Evolutionary conservation across 129 eudicot species (phyloP), one percentile per base, ranked within the genome.

Genomic region (Pulicaria dysenterica): DNA sequence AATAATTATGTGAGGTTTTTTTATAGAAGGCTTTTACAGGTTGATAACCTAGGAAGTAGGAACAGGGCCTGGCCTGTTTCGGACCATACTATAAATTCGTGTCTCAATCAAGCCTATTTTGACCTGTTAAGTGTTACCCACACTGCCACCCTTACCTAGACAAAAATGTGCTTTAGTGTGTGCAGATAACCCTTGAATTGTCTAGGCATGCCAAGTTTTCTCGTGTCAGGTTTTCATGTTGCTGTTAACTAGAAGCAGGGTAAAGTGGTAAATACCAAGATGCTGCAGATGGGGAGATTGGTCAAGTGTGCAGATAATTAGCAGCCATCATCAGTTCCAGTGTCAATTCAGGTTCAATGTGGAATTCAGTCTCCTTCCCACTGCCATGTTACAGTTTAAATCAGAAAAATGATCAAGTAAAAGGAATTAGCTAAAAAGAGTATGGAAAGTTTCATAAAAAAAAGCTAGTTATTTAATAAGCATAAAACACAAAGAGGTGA

Each of bases 301-400:
- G 48, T 90, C 83, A 94, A 41, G 98, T 94, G 76, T 90, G 92
- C 73, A 94, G 86, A 76, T 87, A 94, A 62, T 94, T 90, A 41
- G 98, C 98, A 64, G 97, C 99, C 99, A 94, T 94, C 99, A 94
- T 90, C 73, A 94, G 86, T 58, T 94, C 99, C 87, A 94, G 73
- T 3, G 99, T 94, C 74, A 94, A 75, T 75, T 94, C 97, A 74
- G 99, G 99, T 86, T 93, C 98, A 78, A 93, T 93, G 67, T 93
- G 84, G 79, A 93, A 93, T 68, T 93, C 99, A 64, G 96, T 94
- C 82, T 94, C 99, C 89, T 94, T 94, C 40, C 99, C 99, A 76
- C 99, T 94, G 84, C 69, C 34, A 76, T 13, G 11, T 53, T 49
- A 57, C 47, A 63, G 76, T 39, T 38, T 19, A 17, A 47, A 70